Percentiles rank a stretch among this genome's conserved stretches.
phyloP scores from a whole-genome alignment of 2,329 filamentous ascomycete species.

The Aspergillus jensenii region DNA sequence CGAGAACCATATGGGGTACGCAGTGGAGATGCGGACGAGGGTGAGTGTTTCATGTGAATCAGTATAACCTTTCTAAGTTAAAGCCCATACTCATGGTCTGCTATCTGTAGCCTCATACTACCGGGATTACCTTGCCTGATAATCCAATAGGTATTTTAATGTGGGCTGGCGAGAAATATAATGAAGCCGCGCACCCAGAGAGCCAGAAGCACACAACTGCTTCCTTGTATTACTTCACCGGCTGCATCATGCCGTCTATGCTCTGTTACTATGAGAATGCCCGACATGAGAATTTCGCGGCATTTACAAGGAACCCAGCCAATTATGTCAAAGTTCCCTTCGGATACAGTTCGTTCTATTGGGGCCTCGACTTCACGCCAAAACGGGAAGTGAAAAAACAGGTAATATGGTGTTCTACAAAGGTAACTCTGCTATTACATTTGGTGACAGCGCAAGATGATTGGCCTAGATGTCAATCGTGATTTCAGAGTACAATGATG shows the following conservation, averaged over 20 bases:
- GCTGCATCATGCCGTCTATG: slow-evolving; percentile 12
- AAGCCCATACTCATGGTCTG: background rate
- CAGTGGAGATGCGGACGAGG: slow-evolving; percentile 11
- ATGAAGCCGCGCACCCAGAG: slow-evolving; percentile 5
- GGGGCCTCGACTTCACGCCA: background rate
- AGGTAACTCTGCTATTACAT: background rate
- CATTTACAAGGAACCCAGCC: background rate
- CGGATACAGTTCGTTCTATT: slow-evolving; percentile 12
- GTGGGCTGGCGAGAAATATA: slow-evolving; percentile 11
- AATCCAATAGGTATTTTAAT: slow-evolving; percentile 10
- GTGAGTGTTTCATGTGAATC: background rate
- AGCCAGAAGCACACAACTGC: slow-evolving; percentile 1
- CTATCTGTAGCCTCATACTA: slow-evolving; percentile 1
- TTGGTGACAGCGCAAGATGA: background rate
- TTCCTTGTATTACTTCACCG: slow-evolving; percentile 12
- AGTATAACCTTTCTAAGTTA: too few relatives aligned
- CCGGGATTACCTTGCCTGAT: slow-evolving; percentile 7
- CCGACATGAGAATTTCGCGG: background rate
- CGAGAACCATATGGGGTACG: slow-evolving; percentile 12
- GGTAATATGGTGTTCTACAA: slow-evolving; percentile 12
- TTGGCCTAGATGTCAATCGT: background rate
- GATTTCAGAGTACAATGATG: slow-evolving; percentile 6
- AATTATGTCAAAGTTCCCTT: slow-evolving; percentile 7
- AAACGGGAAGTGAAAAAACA: background rate
- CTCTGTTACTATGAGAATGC: slow-evolving; percentile 10